Conservation (phyloP, 805 yeast species). For the Starmerella etchellsii region DNA sequence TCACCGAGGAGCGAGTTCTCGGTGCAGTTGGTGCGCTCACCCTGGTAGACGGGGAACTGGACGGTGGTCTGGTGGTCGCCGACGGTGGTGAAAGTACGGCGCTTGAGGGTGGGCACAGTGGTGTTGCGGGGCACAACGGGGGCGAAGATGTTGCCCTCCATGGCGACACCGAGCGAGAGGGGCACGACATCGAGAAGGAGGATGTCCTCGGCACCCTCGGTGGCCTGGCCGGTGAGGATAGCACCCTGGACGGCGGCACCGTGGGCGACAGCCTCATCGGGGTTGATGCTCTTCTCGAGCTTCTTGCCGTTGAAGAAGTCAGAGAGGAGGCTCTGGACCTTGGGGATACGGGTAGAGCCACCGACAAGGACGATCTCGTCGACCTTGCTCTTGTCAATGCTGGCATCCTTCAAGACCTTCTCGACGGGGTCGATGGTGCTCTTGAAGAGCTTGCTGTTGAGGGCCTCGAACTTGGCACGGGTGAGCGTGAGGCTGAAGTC, state of each 20-base stretch:
- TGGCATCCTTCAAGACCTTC: constrained; percentile 86
- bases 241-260: constrained; percentile 99
- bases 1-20: constrained; percentile 97
- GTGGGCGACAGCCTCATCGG: constrained; percentile 98
- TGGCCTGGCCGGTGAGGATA: constrained; percentile 84
- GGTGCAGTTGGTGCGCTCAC: constrained; percentile 98
- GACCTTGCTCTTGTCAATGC: constrained; percentile 68
- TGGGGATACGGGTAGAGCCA: constrained; percentile 99
- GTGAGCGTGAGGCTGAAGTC: constrained; percentile 88
- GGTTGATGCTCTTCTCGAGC: constrained; percentile 93
- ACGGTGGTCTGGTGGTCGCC: constrained; percentile 98
- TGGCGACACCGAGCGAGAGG: constrained; percentile 97
- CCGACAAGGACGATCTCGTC: constrained; percentile 95
- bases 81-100: constrained; percentile 97
- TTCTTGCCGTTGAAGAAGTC: constrained; percentile 96
- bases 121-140: constrained; percentile 99
- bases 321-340: constrained; percentile 85
- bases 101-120: constrained; percentile 97
- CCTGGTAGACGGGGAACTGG: constrained; percentile 98
- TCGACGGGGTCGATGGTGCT: constrained; percentile 89
- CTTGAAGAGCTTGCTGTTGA: constrained; percentile 85
- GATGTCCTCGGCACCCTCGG: constrained; percentile 87
- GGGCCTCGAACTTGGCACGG: constrained; percentile 96
- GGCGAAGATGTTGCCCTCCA: constrained; percentile 98
- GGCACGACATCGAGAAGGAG: constrained; percentile 95